Base-by-base conservation (phyloP, 768 basidiomycete genomes). In the Leucocoprinus birnbaumii region DNA sequence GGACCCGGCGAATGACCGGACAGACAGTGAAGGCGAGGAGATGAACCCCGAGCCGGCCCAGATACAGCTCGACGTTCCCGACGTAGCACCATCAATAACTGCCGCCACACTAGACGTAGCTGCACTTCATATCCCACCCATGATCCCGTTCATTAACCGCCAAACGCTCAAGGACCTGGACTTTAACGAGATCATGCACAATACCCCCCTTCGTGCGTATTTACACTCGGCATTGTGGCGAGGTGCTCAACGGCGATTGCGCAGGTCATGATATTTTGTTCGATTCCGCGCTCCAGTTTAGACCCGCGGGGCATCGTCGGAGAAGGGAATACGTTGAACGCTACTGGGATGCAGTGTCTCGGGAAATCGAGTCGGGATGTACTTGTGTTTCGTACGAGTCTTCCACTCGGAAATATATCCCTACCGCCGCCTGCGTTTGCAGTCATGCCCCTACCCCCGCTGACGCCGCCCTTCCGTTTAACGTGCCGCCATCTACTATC, bases 181-280 rank as follows among this genome's bases (percentile, higher is more conserved):
- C 67, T 74, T 96, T 18, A 82, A 87, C 55, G 83, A 87, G 51
- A 94, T 96, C 62, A 77, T 96, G 54, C 83, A 89, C 46, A 94
- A 94, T 68, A 91, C 92, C 21, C 92, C 94, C 66, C 86, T 96
- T 56, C 89, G 94, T 91, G 72, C 73, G 86, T 87, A 19, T 41
- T 59, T 44, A 56, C 45, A 45, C 40, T 19, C 22, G 27, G 61
- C 41, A 58, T 27, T 56, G 53, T 54, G 24, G n/a, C 46, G 54
- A 57, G 38, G 42, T 26, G 38, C 58, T 61, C 34, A 58, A 59
- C 58, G 56, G 51, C 51, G 40, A 55, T 53, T 51, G 27, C 42
- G 24, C 63, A 92, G 90, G 90, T 31, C 93, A 96, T 62, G 93
- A 95, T 70, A 78, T 95, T 57, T 81, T 95, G 61, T 94, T 95